Conservation (phyloP, 306 rosid species). For the Medicago arabica region DNA sequence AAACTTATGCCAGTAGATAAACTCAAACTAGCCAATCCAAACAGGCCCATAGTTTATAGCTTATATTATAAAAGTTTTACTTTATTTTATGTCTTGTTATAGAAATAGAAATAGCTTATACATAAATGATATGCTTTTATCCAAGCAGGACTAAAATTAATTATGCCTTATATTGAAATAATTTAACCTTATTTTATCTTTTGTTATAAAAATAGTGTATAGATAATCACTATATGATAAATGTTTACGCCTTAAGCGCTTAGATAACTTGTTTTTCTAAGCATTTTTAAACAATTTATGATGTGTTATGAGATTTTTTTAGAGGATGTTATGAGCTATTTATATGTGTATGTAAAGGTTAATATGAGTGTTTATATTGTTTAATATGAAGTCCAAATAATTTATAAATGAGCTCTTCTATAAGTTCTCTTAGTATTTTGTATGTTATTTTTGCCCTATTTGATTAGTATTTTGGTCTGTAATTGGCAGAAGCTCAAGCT, state of each 20-base stretch:
- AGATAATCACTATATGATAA: neutral
- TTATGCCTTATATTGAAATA: neutral
- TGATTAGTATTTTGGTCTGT: neutral
- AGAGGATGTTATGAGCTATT: neutral
- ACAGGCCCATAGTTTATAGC: neutral
- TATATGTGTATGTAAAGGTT: neutral
- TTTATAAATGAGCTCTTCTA: neutral
- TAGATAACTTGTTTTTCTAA: neutral
- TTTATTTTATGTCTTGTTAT: no score
- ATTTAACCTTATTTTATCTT: neutral
- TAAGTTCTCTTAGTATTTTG: neutral
- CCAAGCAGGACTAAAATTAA: no score
- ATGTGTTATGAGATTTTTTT: no score
- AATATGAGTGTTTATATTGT: neutral
- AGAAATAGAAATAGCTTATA: no score
- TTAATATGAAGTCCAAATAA: neutral
- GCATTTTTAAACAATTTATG: neutral
- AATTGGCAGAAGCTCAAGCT: constrained; percentile 10
- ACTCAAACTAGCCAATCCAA: no score
- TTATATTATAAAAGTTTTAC: neutral
- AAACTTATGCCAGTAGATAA: no score
- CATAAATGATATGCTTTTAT: no score
- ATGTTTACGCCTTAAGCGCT: neutral
- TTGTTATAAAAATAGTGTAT: neutral
- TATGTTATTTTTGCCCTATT: neutral